A percentile compares a stretch with the other conserved stretches of the same genome.
phyloP scores from a whole-genome alignment of 768 basidiomycete genomes.

The Symmetrospora coprosmae region DNA sequence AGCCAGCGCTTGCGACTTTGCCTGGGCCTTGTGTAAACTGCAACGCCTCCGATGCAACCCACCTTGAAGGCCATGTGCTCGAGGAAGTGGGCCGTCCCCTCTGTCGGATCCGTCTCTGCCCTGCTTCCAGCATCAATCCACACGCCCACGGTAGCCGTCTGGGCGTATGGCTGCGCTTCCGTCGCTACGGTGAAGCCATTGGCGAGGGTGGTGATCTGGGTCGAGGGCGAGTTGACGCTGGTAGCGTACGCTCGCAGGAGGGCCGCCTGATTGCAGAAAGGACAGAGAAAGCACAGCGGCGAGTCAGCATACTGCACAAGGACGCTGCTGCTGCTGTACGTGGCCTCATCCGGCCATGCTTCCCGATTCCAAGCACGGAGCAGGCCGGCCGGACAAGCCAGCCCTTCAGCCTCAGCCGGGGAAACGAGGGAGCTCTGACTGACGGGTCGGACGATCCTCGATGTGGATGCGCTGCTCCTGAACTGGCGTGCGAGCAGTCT shows the following conservation, averaged over 20 bases:
- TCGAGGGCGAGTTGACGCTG: conserved; percentile 48
- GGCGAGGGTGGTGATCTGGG: conserved; percentile 77
- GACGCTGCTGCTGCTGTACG: no score
- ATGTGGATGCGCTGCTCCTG: no score
- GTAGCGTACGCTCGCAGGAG: conserved; percentile 38
- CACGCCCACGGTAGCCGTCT: conserved; percentile 91
- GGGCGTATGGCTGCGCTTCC: conserved; percentile 42
- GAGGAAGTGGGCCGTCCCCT: conserved; percentile 94
- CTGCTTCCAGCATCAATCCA: conserved; percentile 98
- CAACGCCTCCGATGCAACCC: neutral
- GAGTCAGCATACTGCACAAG: no score
- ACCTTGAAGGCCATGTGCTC: conserved; percentile 94
- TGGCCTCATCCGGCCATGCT: no score
- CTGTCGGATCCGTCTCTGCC: conserved; percentile 86
- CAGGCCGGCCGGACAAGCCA: no score
- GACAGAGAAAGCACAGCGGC: neutral
- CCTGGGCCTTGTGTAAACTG: no score
- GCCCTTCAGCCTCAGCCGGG: no score
- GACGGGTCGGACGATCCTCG: no score
- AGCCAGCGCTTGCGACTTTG: neutral
- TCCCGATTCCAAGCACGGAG: no score
- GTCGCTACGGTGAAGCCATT: conserved; percentile 62
- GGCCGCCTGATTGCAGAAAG: conserved; percentile 10
- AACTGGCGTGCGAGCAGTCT: no score
- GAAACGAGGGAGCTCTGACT: no score